Percentiles rank a stretch among this genome's conserved stretches.
Conservation (phyloP, 225 moss, liverwort and hornwort species). For the Climacium dendroides region DNA sequence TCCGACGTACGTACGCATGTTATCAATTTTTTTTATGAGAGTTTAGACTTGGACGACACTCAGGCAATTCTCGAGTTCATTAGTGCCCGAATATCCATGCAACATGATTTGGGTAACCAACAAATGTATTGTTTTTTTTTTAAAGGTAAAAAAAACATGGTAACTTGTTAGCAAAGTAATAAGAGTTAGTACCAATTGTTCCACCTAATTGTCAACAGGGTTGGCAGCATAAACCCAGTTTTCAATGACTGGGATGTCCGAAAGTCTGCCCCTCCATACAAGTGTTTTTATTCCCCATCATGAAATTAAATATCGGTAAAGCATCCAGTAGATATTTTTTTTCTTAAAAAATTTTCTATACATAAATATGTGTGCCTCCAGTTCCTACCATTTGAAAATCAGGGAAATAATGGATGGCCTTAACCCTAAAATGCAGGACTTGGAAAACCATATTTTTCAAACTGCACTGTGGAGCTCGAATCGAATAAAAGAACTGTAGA, state of each 20-base stretch:
- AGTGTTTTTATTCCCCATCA: background rate
- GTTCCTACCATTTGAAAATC: background rate
- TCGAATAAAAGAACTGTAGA: background rate
- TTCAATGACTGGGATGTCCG: background rate
- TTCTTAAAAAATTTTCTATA: too few species aligned
- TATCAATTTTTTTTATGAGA: too few species aligned
- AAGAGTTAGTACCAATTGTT: background rate
- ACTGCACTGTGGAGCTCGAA: background rate
- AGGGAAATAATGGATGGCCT: background rate
- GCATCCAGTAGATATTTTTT: background rate
- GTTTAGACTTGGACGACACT: background rate
- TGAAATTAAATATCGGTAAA: background rate
- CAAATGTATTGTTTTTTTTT: too few species aligned
- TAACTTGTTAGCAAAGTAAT: background rate
- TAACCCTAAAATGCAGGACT: background rate
- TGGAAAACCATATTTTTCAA: background rate
- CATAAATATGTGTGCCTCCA: too few species aligned
- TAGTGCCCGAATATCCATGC: background rate
- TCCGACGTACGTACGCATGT: too few species aligned
- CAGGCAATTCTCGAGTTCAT: background rate
- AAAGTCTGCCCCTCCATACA: background rate
- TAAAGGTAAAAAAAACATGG: too few species aligned
- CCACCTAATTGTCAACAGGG: background rate
- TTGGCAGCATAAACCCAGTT: background rate
- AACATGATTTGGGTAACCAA: background rate